Base-by-base conservation (phyloP, 2,329 filamentous ascomycete species). In the Fusarium incarnatum region DNA sequence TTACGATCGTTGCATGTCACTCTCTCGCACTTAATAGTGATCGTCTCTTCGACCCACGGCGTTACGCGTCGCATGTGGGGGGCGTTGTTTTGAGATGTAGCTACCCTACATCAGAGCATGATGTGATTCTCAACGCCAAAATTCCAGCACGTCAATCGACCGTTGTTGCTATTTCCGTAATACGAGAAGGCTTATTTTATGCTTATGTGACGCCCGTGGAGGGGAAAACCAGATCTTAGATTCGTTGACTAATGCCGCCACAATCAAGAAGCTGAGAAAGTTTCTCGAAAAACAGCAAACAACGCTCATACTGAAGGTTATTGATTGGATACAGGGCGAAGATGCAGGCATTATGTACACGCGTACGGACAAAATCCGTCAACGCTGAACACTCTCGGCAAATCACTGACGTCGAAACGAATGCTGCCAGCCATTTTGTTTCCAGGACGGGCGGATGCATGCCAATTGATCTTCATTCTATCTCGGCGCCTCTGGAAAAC, bases 161-260 rank as follows among this genome's bases (percentile, higher is more conserved):
- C 10, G 15, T 25, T 6, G 12, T 20, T 6, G 23, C 49, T 42
- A 53, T 53, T 42, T 27, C 49, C 49, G 49, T 16, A 18, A 53
- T 53, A 53, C 49, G 34, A 53, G 37, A 9, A n/a, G 13, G 18
- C 34, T 53, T 53, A 53, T 37, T 53, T 53, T 53, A 53, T 53
- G 49, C 49, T 53, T 53, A 53, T 53, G 32, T 37, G 6, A 12
- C 34, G 34, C 18, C 3, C 18, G 18, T 37, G 18, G 34, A 37
- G 34, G 34, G 4, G 18, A 3, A 37, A n/a, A n/a, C 34, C 3
- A 12, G 18, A n/a, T 37, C 34, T 37, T 37, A n/a, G 34, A 37
- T 12, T n/a, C 34, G 10, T 41, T 27, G 10, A 41, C 22, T 52
- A 41, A 12, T 13, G 12, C 23, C 20, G 49, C 18, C 34, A 42